phyloP scores from a whole-genome alignment of 371 early-diverging fungal species.

The Mucor irregularis region DNA sequence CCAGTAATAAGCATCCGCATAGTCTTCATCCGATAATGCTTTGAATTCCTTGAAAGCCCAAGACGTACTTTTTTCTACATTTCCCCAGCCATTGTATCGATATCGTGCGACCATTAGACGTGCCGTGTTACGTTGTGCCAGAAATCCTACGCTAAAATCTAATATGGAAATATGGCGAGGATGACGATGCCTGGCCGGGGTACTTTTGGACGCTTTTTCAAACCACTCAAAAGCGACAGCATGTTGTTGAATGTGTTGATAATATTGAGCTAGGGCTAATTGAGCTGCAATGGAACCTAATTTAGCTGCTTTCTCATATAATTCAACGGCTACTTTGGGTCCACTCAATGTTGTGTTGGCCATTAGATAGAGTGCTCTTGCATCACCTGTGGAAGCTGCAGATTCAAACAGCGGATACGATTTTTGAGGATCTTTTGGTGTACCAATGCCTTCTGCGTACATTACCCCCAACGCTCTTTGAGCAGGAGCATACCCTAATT shows the following conservation, averaged over 20 bases:
- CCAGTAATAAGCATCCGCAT: conserved; percentile 34
- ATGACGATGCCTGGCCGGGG: background rate
- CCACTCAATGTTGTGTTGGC: background rate
- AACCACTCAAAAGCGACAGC: conserved; percentile 38
- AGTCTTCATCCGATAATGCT: conserved; percentile 22
- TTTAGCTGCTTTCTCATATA: conserved; percentile 40
- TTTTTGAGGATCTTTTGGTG: conserved; percentile 36
- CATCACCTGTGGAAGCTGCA: conserved; percentile 60
- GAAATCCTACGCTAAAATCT: background rate
- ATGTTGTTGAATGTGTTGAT: conserved; percentile 17
- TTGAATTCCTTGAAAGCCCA: conserved; percentile 35
- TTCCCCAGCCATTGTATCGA: conserved; percentile 34
- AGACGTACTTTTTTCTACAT: conserved; percentile 9
- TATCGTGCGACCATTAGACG: conserved; percentile 42
- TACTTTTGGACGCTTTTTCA: conserved; percentile 37
- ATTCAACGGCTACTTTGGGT: too few species aligned
- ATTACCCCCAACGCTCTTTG: conserved; percentile 34
- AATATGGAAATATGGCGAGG: background rate
- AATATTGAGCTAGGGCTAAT: conserved; percentile 19
- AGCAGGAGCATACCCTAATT: conserved; percentile 27
- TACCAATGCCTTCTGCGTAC: conserved; percentile 40
- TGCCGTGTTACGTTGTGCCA: conserved; percentile 17
- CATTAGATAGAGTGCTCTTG: conserved; percentile 55
- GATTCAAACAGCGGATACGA: conserved; percentile 59
- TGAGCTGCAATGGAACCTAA: conserved; percentile 45